Percentiles rank a stretch among this genome's conserved stretches.
phyloP scores from a whole-genome alignment of 306 rosid species.

The Quercus variabilis region DNA sequence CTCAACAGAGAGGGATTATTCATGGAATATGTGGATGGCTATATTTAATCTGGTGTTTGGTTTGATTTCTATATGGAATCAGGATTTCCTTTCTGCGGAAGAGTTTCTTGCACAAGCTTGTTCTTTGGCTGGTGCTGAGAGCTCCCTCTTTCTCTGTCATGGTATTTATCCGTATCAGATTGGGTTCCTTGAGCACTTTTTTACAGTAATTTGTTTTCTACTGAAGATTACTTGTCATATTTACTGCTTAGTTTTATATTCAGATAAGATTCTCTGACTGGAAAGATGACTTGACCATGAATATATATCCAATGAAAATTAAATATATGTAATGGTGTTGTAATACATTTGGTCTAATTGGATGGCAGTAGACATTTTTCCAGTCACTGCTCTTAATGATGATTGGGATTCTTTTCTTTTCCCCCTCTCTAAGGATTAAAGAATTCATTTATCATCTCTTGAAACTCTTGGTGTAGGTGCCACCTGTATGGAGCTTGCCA shows the following conservation, averaged over 20 bases:
- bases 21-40: constrained; percentile 54
- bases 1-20: constrained; percentile 37
- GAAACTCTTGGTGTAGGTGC: constrained; percentile 53
- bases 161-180: constrained; percentile 44
- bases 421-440: not conserved
- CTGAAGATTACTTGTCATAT: constrained; percentile 2
- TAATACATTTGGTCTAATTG: not conserved
- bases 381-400: not conserved
- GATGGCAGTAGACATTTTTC: not conserved
- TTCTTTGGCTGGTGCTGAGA: constrained; percentile 55
- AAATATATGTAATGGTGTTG: not conserved
- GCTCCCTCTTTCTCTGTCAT: constrained; percentile 73
- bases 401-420: not conserved
- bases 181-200: constrained; percentile 1
- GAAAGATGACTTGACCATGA: not conserved
- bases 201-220: not conserved
- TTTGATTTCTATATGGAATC: constrained; percentile 44
- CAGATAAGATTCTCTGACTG: not conserved
- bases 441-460: not conserved
- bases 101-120: constrained; percentile 70
- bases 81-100: constrained; percentile 67
- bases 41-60: constrained; percentile 60
- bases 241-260: constrained; percentile 7
- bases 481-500: constrained; percentile 72
- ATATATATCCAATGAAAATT: not conserved